Evolutionary conservation across 495 filamentous ascomycete genomes (phyloP), one percentile per base, ranked within the genome.

Genomic region (Trichoderma virens): DNA sequence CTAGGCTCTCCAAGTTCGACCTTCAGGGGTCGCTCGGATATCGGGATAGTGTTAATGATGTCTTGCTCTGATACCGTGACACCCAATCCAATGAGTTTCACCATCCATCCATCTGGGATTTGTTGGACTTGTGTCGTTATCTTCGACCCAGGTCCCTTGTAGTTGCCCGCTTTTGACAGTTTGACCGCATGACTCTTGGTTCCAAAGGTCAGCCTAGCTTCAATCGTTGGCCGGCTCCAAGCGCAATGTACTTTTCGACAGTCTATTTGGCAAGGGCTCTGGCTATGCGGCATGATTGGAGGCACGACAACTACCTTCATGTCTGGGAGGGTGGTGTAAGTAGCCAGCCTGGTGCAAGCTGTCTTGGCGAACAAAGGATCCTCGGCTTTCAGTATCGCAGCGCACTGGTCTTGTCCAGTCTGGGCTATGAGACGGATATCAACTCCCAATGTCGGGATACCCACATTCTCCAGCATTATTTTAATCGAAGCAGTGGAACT

Each of bases 181-280:
- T 14, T 30, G 25, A 14, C 8, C 1, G 51, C 51, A 27, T 9
- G 9, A 1, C 8, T 56, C 9, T 56, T 13, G 9, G 23, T n/a
- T 16, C 63, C 60, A 54, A 74, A 76, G 51, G 71, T 73, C 16
- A 76, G 68, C 71, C 68, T 70, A 0, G 59, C 75, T 1, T 64
- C 69, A 16, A 47, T 66, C 32, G 41, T 61, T 0, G 74, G 66
- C 16, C 67, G 71, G 59, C 70, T 67, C 75, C 75, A 77, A 11
- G 74, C 75, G 30, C 67, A 67, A 59, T 69, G 66, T 0, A 77
- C 65, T 13, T 69, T 74, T 38, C 64, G 70, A 56, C 70, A 71
- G 20, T 76, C 74, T 0, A 76, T 66, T 0, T 67, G 65, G 14
- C 67, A 66, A 25, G 56, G 59, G 32, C 61, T 68, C 2, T 69